A percentile compares a stretch with the other conserved stretches of the same genome.
These are phyloP conservation scores for Cyberlindnera xishuangbannaensis DNA, from an alignment of 805 yeast genomes.

Conservation along the genomic window DNA sequence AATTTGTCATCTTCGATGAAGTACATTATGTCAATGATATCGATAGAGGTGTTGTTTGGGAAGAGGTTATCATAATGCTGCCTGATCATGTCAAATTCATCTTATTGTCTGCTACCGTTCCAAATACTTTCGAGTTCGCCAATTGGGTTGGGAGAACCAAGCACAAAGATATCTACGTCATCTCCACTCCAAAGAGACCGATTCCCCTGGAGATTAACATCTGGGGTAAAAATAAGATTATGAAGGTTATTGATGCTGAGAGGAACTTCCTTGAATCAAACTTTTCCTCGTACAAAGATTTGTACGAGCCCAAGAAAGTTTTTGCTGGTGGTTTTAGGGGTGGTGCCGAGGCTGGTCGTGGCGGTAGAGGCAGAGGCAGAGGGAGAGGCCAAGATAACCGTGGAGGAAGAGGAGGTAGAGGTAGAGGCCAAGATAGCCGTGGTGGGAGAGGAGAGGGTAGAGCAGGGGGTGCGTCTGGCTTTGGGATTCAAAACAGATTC, in stretches of 20 bases:
- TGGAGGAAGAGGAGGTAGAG: conserved; percentile 31
- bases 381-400: conserved; percentile 41
- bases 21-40: conserved; percentile 97
- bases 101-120: conserved; percentile 92
- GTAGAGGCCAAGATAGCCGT: conserved; percentile 27
- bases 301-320: conserved; percentile 36
- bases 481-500: conserved; percentile 29
- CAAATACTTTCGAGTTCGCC: conserved; percentile 97
- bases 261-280: conserved; percentile 63
- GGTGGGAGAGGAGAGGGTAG: conserved; percentile 22
- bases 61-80: conserved; percentile 94
- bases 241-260: conserved; percentile 68
- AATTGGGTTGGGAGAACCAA: conserved; percentile 98
- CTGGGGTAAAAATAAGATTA: conserved; percentile 74
- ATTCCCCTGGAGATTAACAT: conserved; percentile 85
- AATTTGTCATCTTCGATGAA: conserved; percentile 95
- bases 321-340: conserved; percentile 37
- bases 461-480: no score
- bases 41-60: conserved; percentile 99
- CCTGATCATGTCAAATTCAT: conserved; percentile 95
- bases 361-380: conserved; percentile 32
- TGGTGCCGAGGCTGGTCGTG: conserved; percentile 35
- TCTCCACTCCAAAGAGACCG: conserved; percentile 94
- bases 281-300: conserved; percentile 54
- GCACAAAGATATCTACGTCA: conserved; percentile 91